These are phyloP conservation scores for Stentor coeruleus DNA, from an alignment of 73 alveolate species.

Conservation along the genomic window DNA sequence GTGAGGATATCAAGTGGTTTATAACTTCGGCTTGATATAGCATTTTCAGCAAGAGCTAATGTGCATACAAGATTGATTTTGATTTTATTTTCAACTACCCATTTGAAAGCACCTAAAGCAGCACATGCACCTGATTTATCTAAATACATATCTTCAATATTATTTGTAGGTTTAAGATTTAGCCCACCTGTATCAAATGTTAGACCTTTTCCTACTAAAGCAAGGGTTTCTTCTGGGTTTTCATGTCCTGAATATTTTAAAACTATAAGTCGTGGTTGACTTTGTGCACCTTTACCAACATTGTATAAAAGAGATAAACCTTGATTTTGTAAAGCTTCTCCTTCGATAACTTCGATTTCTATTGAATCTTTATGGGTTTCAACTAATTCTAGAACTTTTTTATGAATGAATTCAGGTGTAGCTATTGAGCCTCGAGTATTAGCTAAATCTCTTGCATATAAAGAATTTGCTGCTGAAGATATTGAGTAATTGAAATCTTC, in stretches of 20 bases:
- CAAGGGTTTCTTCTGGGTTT: conserved; percentile 47
- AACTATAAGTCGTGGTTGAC: conserved; percentile 65
- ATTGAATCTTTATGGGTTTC: conserved; percentile 36
- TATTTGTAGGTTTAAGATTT: conserved; percentile 61
- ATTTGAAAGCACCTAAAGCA: conserved; percentile 73
- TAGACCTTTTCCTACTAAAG: conserved; percentile 94
- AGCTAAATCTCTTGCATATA: conserved; percentile 70
- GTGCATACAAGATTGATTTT: conserved; percentile 66
- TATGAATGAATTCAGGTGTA: conserved; percentile 67
- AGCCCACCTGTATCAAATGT: conserved; percentile 92
- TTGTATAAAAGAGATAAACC: conserved; percentile 63
- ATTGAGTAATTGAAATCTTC: conserved; percentile 17
- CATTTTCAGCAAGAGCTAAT: conserved; percentile 85
- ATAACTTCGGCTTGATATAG: conserved; percentile 58
- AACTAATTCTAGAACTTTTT: conserved; percentile 45
- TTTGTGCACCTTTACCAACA: conserved; percentile 79
- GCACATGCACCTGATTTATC: conserved; percentile 89
- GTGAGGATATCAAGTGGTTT: conserved; percentile 74
- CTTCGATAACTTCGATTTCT: conserved; percentile 60
- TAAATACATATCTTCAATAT: conserved; percentile 78
- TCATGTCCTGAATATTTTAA: conserved; percentile 66
- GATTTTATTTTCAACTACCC: conserved; percentile 62
- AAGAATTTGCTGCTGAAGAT: conserved; percentile 45
- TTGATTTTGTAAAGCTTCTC: conserved; percentile 52
- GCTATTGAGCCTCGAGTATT: conserved; percentile 71